phyloP scores from a whole-genome alignment of 2,329 filamentous ascomycete genomes.

The Beauveria brongniartii region DNA sequence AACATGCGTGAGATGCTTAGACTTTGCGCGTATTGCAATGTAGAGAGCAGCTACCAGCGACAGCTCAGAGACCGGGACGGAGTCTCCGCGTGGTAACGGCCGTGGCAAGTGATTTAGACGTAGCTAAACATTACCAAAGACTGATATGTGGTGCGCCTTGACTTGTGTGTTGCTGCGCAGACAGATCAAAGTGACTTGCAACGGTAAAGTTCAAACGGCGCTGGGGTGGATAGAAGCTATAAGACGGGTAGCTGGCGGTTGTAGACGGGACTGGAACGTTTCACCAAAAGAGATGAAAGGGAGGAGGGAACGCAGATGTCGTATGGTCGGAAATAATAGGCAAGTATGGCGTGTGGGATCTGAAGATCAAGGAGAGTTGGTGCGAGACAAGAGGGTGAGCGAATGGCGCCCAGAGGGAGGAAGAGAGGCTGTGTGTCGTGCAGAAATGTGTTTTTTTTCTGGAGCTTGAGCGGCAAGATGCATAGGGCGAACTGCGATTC shows the following conservation, averaged over 20 bases:
- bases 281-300: neutral
- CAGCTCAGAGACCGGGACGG: neutral
- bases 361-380: neutral
- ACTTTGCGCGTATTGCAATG: neutral
- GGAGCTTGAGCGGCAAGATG: neutral
- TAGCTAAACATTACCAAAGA: conserved; percentile 1
- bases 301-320: neutral
- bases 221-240: neutral
- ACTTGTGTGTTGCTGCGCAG: neutral
- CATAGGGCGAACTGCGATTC: neutral
- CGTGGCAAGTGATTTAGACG: neutral
- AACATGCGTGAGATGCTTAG: neutral
- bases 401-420: neutral
- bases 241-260: neutral
- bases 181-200: neutral
- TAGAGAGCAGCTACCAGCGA: neutral
- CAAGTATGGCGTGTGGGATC: neutral
- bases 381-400: neutral
- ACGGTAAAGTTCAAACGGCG: neutral
- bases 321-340: neutral
- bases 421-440: conserved; percentile 4
- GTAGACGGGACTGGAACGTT: neutral
- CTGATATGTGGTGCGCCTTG: neutral
- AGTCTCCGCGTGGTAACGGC: neutral
- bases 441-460: conserved; percentile 7